Percentiles rank a stretch among this genome's conserved stretches.
Evolutionary conservation across 2,329 filamentous ascomycete species (phyloP).

Genomic region (Colletotrichum horii): DNA sequence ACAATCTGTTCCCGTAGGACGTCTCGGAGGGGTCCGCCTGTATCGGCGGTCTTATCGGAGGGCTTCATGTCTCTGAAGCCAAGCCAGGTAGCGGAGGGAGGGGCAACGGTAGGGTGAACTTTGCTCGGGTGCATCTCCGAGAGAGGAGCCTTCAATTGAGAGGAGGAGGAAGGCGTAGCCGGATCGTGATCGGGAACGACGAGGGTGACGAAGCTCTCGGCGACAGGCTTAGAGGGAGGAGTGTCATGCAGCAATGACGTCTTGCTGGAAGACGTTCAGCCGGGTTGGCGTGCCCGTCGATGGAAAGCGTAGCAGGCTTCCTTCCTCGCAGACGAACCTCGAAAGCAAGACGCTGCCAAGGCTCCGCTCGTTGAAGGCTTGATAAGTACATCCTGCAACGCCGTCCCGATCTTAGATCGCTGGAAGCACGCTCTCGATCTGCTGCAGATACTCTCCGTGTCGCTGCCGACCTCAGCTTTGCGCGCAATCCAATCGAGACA

Average conservation of each 20-base stretch:
- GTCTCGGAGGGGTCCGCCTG: constrained; percentile 71
- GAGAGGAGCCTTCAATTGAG: constrained; percentile 71
- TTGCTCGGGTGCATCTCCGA: constrained; percentile 94
- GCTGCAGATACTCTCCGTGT: no score
- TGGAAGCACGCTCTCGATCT: no score
- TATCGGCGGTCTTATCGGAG: constrained; percentile 44
- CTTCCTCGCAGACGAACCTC: no score
- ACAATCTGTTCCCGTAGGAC: constrained; percentile 18
- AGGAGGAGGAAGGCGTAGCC: constrained; percentile 67
- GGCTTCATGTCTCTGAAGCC: constrained; percentile 80
- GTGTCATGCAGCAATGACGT: constrained; percentile 25
- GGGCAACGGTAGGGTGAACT: constrained; percentile 75
- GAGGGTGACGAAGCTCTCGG: constrained; percentile 32
- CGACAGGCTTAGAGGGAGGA: constrained; percentile 28
- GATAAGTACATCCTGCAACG: no score
- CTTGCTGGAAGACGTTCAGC: no score
- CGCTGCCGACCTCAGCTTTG: no score
- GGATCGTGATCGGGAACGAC: constrained; percentile 38
- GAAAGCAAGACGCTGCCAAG: no score
- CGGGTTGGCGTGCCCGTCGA: no score
- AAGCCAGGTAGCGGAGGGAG: constrained; percentile 80
- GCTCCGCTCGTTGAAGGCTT: no score
- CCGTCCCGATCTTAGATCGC: no score
- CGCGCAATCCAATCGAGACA: no score
- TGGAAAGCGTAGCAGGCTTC: constrained; percentile 39